Evolutionary conservation across 2,329 filamentous ascomycete species (phyloP), one percentile per base, ranked within the genome.

Genomic region (Cercospora zeae-maydis): DNA sequence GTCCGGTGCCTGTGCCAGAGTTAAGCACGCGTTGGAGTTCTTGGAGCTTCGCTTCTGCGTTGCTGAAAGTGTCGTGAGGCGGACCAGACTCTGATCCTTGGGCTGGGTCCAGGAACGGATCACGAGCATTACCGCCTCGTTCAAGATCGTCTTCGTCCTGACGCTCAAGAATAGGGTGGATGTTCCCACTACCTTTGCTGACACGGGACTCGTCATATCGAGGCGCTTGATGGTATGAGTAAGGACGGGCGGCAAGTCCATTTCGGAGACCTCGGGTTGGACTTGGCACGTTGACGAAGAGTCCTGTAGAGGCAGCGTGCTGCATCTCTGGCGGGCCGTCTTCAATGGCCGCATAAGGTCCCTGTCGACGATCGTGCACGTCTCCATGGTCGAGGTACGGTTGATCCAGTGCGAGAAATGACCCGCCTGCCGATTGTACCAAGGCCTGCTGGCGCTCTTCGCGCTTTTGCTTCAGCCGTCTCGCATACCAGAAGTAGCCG

Each of bases 371-470:
- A n/a, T 71, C 74, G 59, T 78, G 75, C 1, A 74, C 70, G 10
- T 69, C 71, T 21, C 66, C 68, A n/a, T 66, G 64, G 36, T 69
- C 61, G 33, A 78, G 76, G 62, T 76, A 80, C 37, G 82, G 77
- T 66, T 84, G 79, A 33, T 62, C 62, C n/a, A 63, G 34, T n/a
- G 58, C 62, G 51, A 81, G 81, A 19, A 87, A 66, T 11, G 71
- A 72, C 10, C 64, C 67, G 14, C 71, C 68, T 4, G 71, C 72
- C 1, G 69, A 71, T 24, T 65, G 64, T 0, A 64, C 79, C 37
- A 82, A 77, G 58, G 84, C 79, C 60, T 82, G 82, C 62, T 88
- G 83, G n/a, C 84, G 79, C 1, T 73, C 58, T 30, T 78, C 73
- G 1, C 77, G 76, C 64, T 77, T 74, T 31, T 72, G 73, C 65